Evolutionary conservation across 352 stramenopile species (phyloP), one percentile per base, ranked within the genome.

Genomic region (Phytopythium oedochilum): DNA sequence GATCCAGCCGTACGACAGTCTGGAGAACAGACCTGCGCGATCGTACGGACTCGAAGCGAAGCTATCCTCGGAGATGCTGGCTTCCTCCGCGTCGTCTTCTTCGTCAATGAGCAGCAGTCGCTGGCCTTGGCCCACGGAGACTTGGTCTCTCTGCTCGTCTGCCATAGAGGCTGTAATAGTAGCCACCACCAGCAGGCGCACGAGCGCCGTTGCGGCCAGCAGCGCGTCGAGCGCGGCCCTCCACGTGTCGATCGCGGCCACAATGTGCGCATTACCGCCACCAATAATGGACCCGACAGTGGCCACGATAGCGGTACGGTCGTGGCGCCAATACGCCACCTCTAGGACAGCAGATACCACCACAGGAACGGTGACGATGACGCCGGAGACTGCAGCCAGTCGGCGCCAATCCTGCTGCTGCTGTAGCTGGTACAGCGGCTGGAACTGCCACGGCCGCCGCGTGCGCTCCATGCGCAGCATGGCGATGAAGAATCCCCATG

Each of bases 1-100:
- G 38, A 92, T 71, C 80, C 82, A 92, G 31, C 57, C 28, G 50
- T 86, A 92, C 39, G 78, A 76, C n/a, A 91, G 53, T 17, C 76
- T 76, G 17, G 80, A 89, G 31, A 86, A 36, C 50, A 70, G 75
- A 8, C 68, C 68, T 2, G 79, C 76, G 15, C 55, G 61, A 45
- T 92, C 82, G 32, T 90, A 74, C 11, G 75, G 71, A 29, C 61
- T 87, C 20, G 35, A 25, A 3, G 15, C 17, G 22, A 20, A 43
- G 10, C 18, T 22, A 5, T 44, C 48, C 18, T 5, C 39, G 20
- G 20, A 9, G 20, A 3, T 6, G 22, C n/a, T 10, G 39, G 25
- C 11, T 11, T 46, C 40, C 12, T 29, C 20, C 3, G 48, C 6
- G 23, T 18, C 22, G 3, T 55, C 31, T 44, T 44, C 48, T 53